Conservation (phyloP, 208 protist species). For the Crithidia brevicula region DNA sequence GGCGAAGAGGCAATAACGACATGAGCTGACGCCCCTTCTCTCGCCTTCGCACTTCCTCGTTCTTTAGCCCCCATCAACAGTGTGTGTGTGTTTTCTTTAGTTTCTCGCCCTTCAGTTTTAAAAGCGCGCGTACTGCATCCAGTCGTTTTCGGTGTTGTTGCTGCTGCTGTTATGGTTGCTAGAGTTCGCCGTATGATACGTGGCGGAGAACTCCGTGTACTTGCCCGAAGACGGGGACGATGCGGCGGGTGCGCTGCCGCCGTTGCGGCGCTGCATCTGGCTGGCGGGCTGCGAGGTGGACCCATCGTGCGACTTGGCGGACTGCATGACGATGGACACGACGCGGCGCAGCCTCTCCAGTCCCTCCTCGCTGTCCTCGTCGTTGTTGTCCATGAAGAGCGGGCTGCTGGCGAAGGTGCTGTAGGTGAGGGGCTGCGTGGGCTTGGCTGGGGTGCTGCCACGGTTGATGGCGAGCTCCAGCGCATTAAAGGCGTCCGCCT, state of each 20-base stretch:
- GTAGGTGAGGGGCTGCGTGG: slow-evolving; percentile 32
- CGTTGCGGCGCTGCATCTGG: slow-evolving; percentile 19
- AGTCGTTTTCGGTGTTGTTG: slow-evolving; percentile 3
- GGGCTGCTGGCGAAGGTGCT: slow-evolving; percentile 37
- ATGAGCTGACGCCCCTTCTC: too few relatives aligned
- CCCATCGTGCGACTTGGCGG: slow-evolving; percentile 27
- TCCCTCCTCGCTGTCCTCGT: slow-evolving; percentile 44
- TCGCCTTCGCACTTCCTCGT: too few relatives aligned
- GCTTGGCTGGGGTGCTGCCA: slow-evolving; percentile 13
- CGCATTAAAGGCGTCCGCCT: slow-evolving; percentile 37
- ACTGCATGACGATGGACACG: slow-evolving; percentile 47
- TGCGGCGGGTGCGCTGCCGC: neutral
- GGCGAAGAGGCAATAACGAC: too few relatives aligned
- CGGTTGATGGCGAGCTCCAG: slow-evolving; percentile 39
- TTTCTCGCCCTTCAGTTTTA: too few relatives aligned
- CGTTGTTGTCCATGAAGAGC: slow-evolving; percentile 46
- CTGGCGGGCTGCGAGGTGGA: slow-evolving; percentile 21
- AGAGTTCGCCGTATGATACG: slow-evolving; percentile 22
- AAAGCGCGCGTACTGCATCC: slow-evolving; percentile 32
- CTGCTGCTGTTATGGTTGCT: neutral
- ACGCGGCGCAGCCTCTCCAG: slow-evolving; percentile 42
- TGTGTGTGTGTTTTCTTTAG: too few relatives aligned
- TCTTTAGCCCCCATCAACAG: too few relatives aligned
- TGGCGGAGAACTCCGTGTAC: slow-evolving; percentile 35
- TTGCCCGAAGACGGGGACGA: slow-evolving; percentile 8